Conservation (phyloP, 371 early-diverging fungal species). For the Phascolomyces articulosus region DNA sequence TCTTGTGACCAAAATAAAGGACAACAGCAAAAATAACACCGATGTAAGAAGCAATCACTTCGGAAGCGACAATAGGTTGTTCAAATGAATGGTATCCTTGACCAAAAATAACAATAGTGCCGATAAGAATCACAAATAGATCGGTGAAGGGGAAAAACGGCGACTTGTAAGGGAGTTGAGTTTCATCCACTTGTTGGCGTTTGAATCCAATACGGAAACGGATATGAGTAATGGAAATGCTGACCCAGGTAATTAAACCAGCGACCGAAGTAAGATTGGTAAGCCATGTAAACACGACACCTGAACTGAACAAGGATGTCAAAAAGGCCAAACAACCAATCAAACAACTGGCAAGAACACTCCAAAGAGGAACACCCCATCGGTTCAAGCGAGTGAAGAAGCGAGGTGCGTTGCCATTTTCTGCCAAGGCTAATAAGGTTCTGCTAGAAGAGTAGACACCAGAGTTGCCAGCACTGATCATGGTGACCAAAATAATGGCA, state of each 20-base stretch:
- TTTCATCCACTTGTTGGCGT: conserved; percentile 68
- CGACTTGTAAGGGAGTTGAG: conserved; percentile 74
- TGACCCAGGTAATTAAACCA: conserved; percentile 84
- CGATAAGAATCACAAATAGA: conserved; percentile 64
- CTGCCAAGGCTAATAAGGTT: conserved; percentile 69
- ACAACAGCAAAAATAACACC: conserved; percentile 56
- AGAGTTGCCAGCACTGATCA: conserved; percentile 81
- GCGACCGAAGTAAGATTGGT: conserved; percentile 74
- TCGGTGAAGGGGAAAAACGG: conserved; percentile 76
- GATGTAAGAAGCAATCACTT: conserved; percentile 55
- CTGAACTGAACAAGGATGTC: conserved; percentile 57
- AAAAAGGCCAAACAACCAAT: conserved; percentile 68
- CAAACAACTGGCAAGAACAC: conserved; percentile 58
- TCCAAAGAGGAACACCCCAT: conserved; percentile 68
- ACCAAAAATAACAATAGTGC: conserved; percentile 68
- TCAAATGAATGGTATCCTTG: conserved; percentile 65
- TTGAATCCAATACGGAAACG: conserved; percentile 85
- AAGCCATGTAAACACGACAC: conserved; percentile 77
- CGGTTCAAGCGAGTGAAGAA: conserved; percentile 61
- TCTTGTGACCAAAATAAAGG: conserved; percentile 60
- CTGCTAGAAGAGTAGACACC: conserved; percentile 79
- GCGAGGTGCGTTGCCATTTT: conserved; percentile 70
- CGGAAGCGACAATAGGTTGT: conserved; percentile 43
- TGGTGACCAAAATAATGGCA: conserved; percentile 75
- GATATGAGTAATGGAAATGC: conserved; percentile 77